Conservation (phyloP, 2,329 filamentous ascomycete genomes). For the Xylariaceae sp. region DNA sequence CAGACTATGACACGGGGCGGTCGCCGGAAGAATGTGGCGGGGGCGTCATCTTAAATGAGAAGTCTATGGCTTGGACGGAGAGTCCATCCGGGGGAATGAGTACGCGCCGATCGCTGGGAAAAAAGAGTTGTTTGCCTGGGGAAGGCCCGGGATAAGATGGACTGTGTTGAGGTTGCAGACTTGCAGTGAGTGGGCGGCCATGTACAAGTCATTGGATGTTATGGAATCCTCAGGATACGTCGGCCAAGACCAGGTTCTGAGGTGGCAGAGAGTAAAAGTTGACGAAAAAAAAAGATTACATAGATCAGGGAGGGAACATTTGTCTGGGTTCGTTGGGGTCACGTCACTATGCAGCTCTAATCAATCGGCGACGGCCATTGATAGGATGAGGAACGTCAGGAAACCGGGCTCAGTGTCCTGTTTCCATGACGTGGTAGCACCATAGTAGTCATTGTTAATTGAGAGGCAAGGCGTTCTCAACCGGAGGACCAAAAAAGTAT, state of each 20-base stretch:
- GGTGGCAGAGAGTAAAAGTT: slow-evolving; percentile 5
- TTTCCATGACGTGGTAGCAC: background rate
- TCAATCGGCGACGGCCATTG: background rate
- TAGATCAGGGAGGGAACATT: background rate
- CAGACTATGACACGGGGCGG: slow-evolving; percentile 59
- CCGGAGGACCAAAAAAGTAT: background rate
- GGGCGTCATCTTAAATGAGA: too few species aligned
- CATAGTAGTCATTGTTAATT: background rate
- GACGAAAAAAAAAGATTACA: background rate
- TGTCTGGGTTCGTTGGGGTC: background rate
- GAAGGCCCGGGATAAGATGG: slow-evolving; percentile 17
- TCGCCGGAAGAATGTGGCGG: slow-evolving; percentile 40
- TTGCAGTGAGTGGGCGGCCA: slow-evolving; percentile 46
- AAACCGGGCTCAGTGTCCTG: background rate
- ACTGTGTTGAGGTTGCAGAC: slow-evolving; percentile 34
- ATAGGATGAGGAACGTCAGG: background rate
- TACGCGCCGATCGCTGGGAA: slow-evolving; percentile 68
- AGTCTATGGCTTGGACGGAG: too few species aligned
- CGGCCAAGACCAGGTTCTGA: slow-evolving; percentile 42
- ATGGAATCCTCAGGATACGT: slow-evolving; percentile 46
- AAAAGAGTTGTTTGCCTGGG: slow-evolving; percentile 55
- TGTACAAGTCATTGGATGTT: slow-evolving; percentile 47
- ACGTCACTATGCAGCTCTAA: background rate
- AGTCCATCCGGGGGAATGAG: slow-evolving; percentile 51
- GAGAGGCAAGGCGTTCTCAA: background rate